Conservation (phyloP, 768 basidiomycete genomes). For the Lentinus tigrinus region DNA sequence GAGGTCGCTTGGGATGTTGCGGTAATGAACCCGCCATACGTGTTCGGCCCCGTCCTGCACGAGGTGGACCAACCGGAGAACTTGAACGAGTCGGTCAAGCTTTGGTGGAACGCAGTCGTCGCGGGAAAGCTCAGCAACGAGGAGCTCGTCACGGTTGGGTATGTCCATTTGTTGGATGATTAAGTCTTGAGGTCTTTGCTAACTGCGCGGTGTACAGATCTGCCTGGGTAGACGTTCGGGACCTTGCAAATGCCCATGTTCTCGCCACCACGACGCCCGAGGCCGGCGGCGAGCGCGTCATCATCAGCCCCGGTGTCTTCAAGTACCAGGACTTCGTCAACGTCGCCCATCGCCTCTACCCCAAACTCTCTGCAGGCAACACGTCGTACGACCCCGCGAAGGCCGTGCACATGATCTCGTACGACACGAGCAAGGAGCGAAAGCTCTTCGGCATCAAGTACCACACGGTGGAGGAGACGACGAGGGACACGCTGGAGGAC, state of each 20-base stretch:
- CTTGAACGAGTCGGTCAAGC: constrained; percentile 35
- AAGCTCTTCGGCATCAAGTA: constrained; percentile 22
- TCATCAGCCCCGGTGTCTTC: constrained; percentile 37
- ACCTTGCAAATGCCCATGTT: constrained; percentile 53
- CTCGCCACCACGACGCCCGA: constrained; percentile 47
- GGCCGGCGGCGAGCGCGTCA: constrained; percentile 58
- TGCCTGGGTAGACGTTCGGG: constrained; percentile 47
- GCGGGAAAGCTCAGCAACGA: constrained; percentile 13
- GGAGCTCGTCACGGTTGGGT: constrained; percentile 8
- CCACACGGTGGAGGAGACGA: constrained; percentile 18
- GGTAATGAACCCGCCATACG: constrained; percentile 51
- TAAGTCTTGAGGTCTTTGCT: not conserved
- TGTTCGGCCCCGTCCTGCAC: constrained; percentile 28
- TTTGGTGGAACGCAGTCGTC: constrained; percentile 23
- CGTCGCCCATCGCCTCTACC: too few species aligned
- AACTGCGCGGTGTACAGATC: not conserved
- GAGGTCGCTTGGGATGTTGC: constrained; percentile 27
- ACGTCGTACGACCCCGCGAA: constrained; percentile 20
- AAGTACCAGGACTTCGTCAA: constrained; percentile 16
- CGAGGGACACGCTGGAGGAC: constrained; percentile 21
- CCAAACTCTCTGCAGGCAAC: constrained; percentile 5
- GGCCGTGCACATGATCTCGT: constrained; percentile 28
- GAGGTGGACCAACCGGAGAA: constrained; percentile 31
- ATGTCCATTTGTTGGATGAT: not conserved
- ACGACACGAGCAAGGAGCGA: constrained; percentile 34